Base-by-base conservation (phyloP, 2,329 filamentous ascomycete genomes). In the Cladosporium sp. region DNA sequence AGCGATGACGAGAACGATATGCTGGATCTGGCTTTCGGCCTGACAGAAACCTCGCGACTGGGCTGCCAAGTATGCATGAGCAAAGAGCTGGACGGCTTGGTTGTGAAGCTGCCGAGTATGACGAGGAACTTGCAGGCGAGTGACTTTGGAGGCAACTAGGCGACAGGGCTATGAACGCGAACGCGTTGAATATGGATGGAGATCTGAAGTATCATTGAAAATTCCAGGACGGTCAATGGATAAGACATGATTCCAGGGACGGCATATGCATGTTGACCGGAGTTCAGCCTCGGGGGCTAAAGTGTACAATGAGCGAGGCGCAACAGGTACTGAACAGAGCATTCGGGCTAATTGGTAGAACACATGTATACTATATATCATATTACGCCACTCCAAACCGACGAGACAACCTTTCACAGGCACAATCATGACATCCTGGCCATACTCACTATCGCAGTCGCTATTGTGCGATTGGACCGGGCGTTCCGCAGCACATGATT, bases 51-150 rank as follows among this genome's bases (percentile, higher is more conserved):
- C 22, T 87, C 81, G 55, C 78, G 92, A 28, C 73, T 97, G 64
- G 92, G 92, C 0, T 97, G 92, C 73, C 92, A 97, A 78, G 89
- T 99, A 24, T 80, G 84, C 70, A 97, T 99, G 93, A 88, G 79
- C 59, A 91, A 91, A 74, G 91, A 95, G 65, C 75, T 97, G 62
- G 89, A 97, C 71, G 94, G 94, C 0, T 63, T 99, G 67, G 84
- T 85, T 45, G 91, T 99, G 32, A 89, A 84, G 73, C 76, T 99
- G 68, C 94, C 94, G 12, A 86, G 85, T 36, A 97, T 97, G 91
- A 97, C 94, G 63, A 83, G 94, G 73, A 99, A 99, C 71, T 69
- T 99, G 75, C 94, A 99, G 77, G 90, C 91, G 13, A 96, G 90
- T 73, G 94, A 99, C 75, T 99, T 99, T 61, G 71, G 66, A 28